Percentiles rank a stretch among this genome's conserved stretches.
Conservation (phyloP, 768 basidiomycete genomes). For the Leucocoprinus sp. region DNA sequence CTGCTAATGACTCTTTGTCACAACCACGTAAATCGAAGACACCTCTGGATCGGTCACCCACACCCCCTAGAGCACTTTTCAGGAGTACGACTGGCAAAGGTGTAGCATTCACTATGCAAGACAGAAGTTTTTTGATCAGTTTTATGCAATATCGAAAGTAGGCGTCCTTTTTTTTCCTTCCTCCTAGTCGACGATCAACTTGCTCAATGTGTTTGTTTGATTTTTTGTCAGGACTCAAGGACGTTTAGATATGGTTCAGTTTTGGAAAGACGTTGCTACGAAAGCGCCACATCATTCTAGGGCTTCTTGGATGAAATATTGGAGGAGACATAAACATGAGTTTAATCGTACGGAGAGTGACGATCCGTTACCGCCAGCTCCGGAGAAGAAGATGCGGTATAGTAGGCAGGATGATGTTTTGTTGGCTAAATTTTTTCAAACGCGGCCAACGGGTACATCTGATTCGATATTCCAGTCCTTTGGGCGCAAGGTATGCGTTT, state of each 20-base stretch:
- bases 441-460: slow-evolving; percentile 70
- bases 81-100: slow-evolving; percentile 87
- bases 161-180: slow-evolving; percentile 16
- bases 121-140: slow-evolving; percentile 66
- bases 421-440: slow-evolving; percentile 66
- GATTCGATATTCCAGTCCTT: slow-evolving; percentile 83
- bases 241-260: slow-evolving; percentile 26
- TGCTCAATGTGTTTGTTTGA: slow-evolving; percentile 8
- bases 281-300: slow-evolving; percentile 85
- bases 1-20: slow-evolving; percentile 27
- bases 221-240: slow-evolving; percentile 28
- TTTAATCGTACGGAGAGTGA: slow-evolving; percentile 57
- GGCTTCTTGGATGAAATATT: slow-evolving; percentile 93
- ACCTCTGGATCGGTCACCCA: slow-evolving; percentile 63
- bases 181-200: no score
- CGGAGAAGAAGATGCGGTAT: slow-evolving; percentile 86
- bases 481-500: slow-evolving; percentile 49
- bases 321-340: slow-evolving; percentile 83
- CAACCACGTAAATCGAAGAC: slow-evolving; percentile 16
- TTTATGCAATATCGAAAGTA: slow-evolving; percentile 75
- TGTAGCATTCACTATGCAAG: slow-evolving; percentile 81
- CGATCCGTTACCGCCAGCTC: slow-evolving; percentile 64
- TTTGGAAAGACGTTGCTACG: slow-evolving; percentile 28
- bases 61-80: slow-evolving; percentile 71
- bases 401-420: slow-evolving; percentile 72